Conservation (phyloP, 2,329 filamentous ascomycete species). For the Pestalotiopsis fici region DNA sequence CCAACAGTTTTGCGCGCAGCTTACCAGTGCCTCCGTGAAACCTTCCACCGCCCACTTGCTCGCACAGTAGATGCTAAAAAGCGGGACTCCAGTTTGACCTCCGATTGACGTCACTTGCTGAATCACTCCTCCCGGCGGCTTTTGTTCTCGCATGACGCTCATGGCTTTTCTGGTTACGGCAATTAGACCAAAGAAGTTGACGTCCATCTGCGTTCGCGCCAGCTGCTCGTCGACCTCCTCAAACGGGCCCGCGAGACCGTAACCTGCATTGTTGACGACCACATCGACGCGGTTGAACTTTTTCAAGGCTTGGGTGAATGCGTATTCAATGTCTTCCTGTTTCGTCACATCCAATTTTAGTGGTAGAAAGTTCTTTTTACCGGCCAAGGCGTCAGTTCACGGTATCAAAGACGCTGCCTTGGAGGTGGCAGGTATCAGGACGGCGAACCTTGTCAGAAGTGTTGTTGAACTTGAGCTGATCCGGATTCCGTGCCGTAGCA, state of each 20-base stretch:
- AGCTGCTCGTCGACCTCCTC: slow-evolving; percentile 24
- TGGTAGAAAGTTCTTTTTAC: slow-evolving; percentile 13
- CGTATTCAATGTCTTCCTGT: slow-evolving; percentile 31
- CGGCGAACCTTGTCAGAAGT: not conserved
- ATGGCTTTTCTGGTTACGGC: slow-evolving; percentile 37
- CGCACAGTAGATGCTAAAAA: slow-evolving; percentile 18
- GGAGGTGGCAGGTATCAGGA: not conserved
- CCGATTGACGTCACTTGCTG: slow-evolving; percentile 8
- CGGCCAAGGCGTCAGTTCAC: not conserved
- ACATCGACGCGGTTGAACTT: slow-evolving; percentile 36
- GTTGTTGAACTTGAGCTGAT: slow-evolving; percentile 5
- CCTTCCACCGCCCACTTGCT: slow-evolving; percentile 22
- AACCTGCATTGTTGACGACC: slow-evolving; percentile 33
- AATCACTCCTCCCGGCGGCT: slow-evolving; percentile 12
- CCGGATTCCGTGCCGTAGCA: slow-evolving; percentile 35
- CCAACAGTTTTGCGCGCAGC: not conserved
- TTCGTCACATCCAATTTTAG: slow-evolving; percentile 48
- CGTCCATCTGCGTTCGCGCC: slow-evolving; percentile 35
- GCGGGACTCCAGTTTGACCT: slow-evolving; percentile 1
- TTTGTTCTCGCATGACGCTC: slow-evolving; percentile 37
- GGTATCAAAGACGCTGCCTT: no score
- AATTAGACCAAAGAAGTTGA: slow-evolving; percentile 43
- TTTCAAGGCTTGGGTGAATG: slow-evolving; percentile 30
- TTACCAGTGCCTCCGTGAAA: slow-evolving; percentile 15
- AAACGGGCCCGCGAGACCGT: slow-evolving; percentile 25